Evolutionary conservation across 2,329 filamentous ascomycete genomes (phyloP).

Genomic region (Botrytis galanthina): DNA sequence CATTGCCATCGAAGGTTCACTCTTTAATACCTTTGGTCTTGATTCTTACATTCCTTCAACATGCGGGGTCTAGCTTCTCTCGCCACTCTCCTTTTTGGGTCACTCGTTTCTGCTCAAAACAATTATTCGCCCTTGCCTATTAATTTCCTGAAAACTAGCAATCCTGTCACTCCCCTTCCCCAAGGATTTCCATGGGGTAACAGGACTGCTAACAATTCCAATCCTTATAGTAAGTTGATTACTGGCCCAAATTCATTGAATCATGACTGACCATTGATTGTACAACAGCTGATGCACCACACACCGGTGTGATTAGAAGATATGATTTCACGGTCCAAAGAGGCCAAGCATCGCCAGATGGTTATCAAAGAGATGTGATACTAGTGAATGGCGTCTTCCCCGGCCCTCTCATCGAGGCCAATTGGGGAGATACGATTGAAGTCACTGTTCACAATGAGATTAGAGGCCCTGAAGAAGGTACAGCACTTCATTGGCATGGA

Average conservation of each 20-base stretch:
- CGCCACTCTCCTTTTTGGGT: conserved; percentile 17
- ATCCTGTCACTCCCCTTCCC: conserved; percentile 41
- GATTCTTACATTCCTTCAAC: background rate
- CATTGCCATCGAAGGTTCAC: background rate
- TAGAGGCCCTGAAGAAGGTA: conserved; percentile 41
- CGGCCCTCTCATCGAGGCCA: conserved; percentile 40
- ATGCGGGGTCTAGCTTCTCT: conserved; percentile 15
- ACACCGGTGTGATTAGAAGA: conserved; percentile 40
- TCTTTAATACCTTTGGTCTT: background rate
- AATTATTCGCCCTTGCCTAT: conserved; percentile 11
- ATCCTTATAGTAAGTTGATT: conserved; percentile 35
- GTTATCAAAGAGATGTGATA: conserved; percentile 51
- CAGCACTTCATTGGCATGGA: conserved; percentile 48
- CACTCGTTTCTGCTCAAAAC: conserved; percentile 21
- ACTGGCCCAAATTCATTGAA: conserved; percentile 22
- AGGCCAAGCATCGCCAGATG: conserved; percentile 40
- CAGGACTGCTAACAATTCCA: conserved; percentile 42
- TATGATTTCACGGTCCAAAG: conserved; percentile 38
- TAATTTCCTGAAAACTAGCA: conserved; percentile 1
- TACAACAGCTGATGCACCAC: background rate
- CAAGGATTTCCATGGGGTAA: conserved; percentile 53
- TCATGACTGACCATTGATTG: background rate
- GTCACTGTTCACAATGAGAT: conserved; percentile 71
- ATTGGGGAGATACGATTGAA: conserved; percentile 47
- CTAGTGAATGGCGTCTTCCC: conserved; percentile 39